phyloP scores from a whole-genome alignment of 2,329 filamentous ascomycete species.

The Trichoderma gracile region DNA sequence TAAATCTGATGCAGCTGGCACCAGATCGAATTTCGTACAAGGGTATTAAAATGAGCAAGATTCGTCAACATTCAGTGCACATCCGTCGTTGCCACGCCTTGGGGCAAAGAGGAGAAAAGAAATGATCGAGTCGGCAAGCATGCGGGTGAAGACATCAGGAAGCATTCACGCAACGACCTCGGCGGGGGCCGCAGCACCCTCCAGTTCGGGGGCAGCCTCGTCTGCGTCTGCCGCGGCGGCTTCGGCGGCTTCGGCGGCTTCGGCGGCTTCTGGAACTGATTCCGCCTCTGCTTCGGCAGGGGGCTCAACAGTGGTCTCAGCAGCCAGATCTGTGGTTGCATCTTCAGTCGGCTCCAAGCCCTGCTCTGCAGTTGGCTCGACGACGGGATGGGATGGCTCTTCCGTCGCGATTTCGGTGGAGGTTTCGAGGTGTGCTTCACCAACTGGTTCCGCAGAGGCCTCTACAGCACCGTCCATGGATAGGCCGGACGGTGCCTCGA shows the following conservation, averaged over 20 bases:
- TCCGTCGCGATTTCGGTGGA: not conserved
- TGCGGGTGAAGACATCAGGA: not conserved
- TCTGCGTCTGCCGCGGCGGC: not conserved
- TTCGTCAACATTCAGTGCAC: constrained; percentile 20
- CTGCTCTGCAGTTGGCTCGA: not conserved
- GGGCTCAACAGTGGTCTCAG: not conserved
- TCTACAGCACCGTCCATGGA: not conserved
- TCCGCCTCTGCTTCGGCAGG: not conserved
- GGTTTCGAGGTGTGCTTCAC: not conserved
- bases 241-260: not conserved
- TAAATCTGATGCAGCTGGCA: constrained; percentile 7
- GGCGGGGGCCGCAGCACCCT: constrained; percentile 16
- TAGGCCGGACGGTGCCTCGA: not conserved
- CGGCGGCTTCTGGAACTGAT: not conserved
- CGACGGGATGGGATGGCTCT: not conserved
- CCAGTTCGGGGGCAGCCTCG: not conserved
- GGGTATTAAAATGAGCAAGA: constrained; percentile 37
- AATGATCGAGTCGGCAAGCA: not conserved
- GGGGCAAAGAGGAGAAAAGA: not conserved
- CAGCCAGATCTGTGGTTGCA: not conserved
- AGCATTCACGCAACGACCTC: constrained; percentile 12
- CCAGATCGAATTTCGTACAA: constrained; percentile 29
- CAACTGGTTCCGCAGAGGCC: not conserved
- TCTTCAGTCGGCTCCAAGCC: not conserved
- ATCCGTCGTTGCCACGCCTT: constrained; percentile 2